Evolutionary conservation across 2,329 filamentous ascomycete genomes (phyloP).

Genomic region (Fusarium kyushuense): DNA sequence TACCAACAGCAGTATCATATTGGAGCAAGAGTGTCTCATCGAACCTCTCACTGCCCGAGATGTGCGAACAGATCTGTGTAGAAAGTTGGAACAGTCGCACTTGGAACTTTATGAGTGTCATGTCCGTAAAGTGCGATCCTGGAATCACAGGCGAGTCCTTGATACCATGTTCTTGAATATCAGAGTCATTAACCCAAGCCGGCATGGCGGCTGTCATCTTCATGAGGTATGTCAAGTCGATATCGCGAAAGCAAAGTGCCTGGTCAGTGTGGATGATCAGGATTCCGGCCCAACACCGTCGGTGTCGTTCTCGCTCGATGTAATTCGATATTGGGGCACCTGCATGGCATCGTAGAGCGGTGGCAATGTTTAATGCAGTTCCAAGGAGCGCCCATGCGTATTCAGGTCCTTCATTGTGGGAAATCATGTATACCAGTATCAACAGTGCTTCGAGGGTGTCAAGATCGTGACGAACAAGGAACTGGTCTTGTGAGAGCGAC

Average conservation of each 20-base stretch:
- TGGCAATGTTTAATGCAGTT: constrained; percentile 13
- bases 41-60: not conserved
- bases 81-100: not conserved
- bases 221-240: constrained; percentile 13
- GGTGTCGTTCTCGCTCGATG: not conserved
- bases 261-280: constrained; percentile 8
- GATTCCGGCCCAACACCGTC: constrained; percentile 11
- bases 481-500: constrained; percentile 7
- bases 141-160: accelerated
- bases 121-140: not conserved
- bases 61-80: constrained; percentile 4
- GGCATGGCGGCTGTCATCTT: constrained; percentile 25
- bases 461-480: not conserved
- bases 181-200: constrained; percentile 7
- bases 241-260: constrained; percentile 9
- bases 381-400: constrained; percentile 23
- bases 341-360: not conserved
- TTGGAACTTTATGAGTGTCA: constrained; percentile 8
- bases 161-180: not conserved
- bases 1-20: not conserved
- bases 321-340: not conserved
- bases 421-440: constrained; percentile 14
- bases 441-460: constrained; percentile 10
- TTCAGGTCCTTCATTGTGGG: constrained; percentile 10
- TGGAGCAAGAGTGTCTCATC: not conserved